phyloP scores from a whole-genome alignment of 2,329 filamentous ascomycete genomes.

The Beauveria asiatica region DNA sequence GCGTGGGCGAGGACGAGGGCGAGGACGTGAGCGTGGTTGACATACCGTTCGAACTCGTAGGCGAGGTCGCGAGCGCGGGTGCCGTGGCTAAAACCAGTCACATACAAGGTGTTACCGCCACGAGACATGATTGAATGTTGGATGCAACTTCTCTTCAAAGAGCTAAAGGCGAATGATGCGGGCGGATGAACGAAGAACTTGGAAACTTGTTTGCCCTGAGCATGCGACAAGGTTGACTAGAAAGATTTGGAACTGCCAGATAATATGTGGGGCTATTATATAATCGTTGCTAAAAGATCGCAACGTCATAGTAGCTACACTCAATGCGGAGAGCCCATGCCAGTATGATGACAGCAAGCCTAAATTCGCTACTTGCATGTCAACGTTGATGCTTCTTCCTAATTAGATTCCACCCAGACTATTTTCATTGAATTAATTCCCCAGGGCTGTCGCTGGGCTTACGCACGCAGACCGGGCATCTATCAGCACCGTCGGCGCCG shows the following conservation, averaged over 20 bases:
- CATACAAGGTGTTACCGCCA: constrained; percentile 88
- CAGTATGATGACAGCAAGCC: not conserved
- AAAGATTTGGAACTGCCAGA: constrained; percentile 2
- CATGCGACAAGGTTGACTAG: constrained; percentile 5
- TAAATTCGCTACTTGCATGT: not conserved
- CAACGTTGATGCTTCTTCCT: not conserved
- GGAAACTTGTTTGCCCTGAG: constrained; percentile 6
- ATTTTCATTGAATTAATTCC: not conserved
- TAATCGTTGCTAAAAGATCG: not conserved
- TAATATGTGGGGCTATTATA: constrained; percentile 5
- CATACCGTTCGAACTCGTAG: constrained; percentile 99
- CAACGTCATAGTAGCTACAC: constrained; percentile 7
- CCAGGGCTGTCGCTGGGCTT: not conserved
- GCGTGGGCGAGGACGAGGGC: constrained; percentile 27
- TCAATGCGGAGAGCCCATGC: not conserved
- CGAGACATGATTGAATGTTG: constrained; percentile 69
- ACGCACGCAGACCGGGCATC: not conserved
- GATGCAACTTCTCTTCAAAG: constrained; percentile 1
- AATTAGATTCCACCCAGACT: not conserved
- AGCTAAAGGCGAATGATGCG: constrained; percentile 5
- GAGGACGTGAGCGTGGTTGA: constrained; percentile 45
- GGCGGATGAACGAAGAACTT: not conserved
- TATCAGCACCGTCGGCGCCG: not conserved
- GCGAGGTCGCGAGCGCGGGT: constrained; percentile 97
- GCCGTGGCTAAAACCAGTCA: constrained; percentile 97